A percentile compares a stretch with the other conserved stretches of the same genome.
Conservation (phyloP, 2,329 filamentous ascomycete genomes). For the Epichloe hybrida region DNA sequence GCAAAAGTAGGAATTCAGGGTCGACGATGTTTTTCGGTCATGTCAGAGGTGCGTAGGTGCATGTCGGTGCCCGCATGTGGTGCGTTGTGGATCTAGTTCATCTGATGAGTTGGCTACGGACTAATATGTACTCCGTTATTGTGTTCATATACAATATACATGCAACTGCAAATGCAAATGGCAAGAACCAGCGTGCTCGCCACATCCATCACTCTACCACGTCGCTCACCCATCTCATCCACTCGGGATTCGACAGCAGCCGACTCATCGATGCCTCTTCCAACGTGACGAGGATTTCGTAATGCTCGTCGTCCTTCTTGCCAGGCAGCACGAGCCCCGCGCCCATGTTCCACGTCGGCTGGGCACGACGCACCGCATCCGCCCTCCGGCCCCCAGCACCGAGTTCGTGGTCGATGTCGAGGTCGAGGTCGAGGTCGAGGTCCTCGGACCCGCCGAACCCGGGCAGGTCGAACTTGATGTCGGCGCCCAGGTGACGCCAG, state of each 20-base stretch:
- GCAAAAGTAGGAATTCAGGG: not conserved
- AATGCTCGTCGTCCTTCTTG: conserved; percentile 8
- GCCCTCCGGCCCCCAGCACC: conserved; percentile 6
- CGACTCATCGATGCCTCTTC: conserved; percentile 16
- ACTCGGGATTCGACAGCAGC: conserved; percentile 13
- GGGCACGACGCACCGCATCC: conserved; percentile 18
- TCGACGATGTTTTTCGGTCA: not conserved
- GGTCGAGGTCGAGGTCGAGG: too few relatives aligned
- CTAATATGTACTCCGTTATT: too few relatives aligned
- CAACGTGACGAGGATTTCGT: conserved; percentile 20
- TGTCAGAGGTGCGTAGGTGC: not conserved
- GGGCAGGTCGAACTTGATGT: conserved; percentile 23
- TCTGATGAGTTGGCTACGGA: too few relatives aligned
- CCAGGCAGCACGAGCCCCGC: conserved; percentile 21
- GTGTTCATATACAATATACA: too few relatives aligned
- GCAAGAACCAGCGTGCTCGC: not conserved
- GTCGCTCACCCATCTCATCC: conserved; percentile 16
- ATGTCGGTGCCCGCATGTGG: too few relatives aligned
- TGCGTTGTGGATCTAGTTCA: not conserved
- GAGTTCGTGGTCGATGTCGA: too few relatives aligned
- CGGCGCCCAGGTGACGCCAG: conserved; percentile 30
- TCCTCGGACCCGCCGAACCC: conserved; percentile 6
- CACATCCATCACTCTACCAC: not conserved
- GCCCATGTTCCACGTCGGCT: conserved; percentile 17
- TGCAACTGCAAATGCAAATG: too few relatives aligned